Evolutionary conservation across 257 asterid species (phyloP).

Genomic region (Jasminum sambac): DNA sequence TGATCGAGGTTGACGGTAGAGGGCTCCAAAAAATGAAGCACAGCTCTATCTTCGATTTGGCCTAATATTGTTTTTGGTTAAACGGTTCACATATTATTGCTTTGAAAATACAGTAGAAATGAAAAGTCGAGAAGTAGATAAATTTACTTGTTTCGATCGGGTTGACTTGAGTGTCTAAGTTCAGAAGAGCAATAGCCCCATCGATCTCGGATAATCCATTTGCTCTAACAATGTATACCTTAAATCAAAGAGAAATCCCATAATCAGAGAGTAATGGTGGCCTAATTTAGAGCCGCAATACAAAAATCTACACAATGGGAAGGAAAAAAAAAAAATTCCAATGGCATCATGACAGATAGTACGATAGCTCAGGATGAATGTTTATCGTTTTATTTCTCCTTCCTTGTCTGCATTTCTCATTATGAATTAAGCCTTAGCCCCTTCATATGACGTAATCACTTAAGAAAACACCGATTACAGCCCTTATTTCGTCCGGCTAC

Average conservation of each 20-base stretch:
- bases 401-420: neutral
- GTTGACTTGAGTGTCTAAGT: conserved; percentile 33
- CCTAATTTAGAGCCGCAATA: too few relatives aligned
- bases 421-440: too few relatives aligned
- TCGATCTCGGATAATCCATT: conserved; percentile 46
- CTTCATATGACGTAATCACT: too few relatives aligned
- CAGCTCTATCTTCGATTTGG: conserved; percentile 21
- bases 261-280: too few relatives aligned
- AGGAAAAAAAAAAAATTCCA: too few relatives aligned
- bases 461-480: too few relatives aligned
- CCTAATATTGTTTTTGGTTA: conserved; percentile 14
- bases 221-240: conserved; percentile 60
- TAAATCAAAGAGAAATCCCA: conserved; percentile 18
- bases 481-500: too few relatives aligned
- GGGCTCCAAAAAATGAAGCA: conserved; percentile 17
- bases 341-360: too few relatives aligned
- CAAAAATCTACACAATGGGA: too few relatives aligned
- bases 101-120: conserved; percentile 10
- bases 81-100: too few relatives aligned
- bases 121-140: conserved; percentile 4
- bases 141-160: conserved; percentile 27
- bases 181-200: conserved; percentile 38
- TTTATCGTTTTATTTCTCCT: too few relatives aligned
- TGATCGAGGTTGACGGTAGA: conserved; percentile 10
- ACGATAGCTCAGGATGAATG: too few relatives aligned